Evolutionary conservation across 805 yeast species (phyloP).

Genomic region (Myxozyma kluyveri): DNA sequence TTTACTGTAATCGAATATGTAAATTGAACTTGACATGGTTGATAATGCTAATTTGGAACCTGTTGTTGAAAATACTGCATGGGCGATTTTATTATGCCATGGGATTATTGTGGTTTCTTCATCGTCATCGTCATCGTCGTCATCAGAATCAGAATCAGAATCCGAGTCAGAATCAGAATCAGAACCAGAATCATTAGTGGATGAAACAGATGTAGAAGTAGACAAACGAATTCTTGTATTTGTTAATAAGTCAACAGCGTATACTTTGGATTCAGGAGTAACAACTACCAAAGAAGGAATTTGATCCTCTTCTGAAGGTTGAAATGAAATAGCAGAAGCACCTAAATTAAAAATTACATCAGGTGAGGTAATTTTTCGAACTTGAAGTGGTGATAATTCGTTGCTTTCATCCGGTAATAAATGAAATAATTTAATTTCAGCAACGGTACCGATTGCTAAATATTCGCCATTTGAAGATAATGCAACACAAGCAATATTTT

Average conservation of each 20-base stretch:
- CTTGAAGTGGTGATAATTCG: conserved; percentile 46
- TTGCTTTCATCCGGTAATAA: too few species aligned
- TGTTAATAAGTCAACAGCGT: too few species aligned
- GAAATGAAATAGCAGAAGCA: conserved; percentile 53
- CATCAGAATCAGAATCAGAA: background rate
- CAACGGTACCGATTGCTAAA: conserved; percentile 68
- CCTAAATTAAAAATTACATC: conserved; percentile 44
- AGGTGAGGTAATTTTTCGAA: conserved; percentile 53
- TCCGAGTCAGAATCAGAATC: conserved; percentile 1
- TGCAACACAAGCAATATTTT: conserved; percentile 67
- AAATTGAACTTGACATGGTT: conserved; percentile 65
- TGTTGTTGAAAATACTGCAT: conserved; percentile 49
- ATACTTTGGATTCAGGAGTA: conserved; percentile 62
- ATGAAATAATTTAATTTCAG: conserved; percentile 65
- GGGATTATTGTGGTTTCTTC: too few species aligned
- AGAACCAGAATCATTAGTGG: too few species aligned
- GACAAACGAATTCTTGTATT: too few species aligned
- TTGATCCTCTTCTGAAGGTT: conserved; percentile 38
- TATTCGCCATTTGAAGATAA: conserved; percentile 63
- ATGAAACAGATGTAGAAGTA: too few species aligned
- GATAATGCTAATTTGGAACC: conserved; percentile 54
- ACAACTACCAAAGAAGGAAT: conserved; percentile 54
- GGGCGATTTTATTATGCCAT: too few species aligned
- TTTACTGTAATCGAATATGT: conserved; percentile 44
- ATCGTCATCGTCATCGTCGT: conserved; percentile 39